Percentiles rank a stretch among this genome's conserved stretches.
These are phyloP conservation scores for Candida caryicola DNA, from an alignment of 805 yeast genomes.

Conservation along the genomic window DNA sequence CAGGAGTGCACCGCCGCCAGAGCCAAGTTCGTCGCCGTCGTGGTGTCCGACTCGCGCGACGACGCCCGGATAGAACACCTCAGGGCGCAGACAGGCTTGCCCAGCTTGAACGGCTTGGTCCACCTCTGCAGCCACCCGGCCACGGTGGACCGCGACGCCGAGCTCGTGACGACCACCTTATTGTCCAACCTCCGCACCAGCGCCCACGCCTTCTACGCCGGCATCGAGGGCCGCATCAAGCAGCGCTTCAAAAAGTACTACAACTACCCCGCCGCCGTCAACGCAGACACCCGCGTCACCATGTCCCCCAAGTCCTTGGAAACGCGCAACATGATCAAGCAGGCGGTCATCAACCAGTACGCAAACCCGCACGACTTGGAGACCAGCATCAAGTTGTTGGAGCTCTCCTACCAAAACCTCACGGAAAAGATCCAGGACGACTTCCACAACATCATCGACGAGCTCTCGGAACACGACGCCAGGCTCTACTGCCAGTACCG, in stretches of 20 bases:
- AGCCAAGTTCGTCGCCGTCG: slow-evolving; percentile 23
- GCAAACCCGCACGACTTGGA: slow-evolving; percentile 34
- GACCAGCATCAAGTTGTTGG: slow-evolving; percentile 26
- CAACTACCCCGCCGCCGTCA: slow-evolving; percentile 25
- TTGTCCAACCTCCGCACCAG: slow-evolving; percentile 26
- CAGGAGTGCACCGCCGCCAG: slow-evolving; percentile 7
- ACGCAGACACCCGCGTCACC: slow-evolving; percentile 26
- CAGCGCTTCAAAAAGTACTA: slow-evolving; percentile 38
- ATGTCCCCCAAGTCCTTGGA: slow-evolving; percentile 38
- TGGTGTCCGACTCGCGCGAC: slow-evolving; percentile 16
- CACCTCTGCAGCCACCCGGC: slow-evolving; percentile 15
- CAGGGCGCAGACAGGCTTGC: slow-evolving; percentile 28
- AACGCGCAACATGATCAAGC: slow-evolving; percentile 37
- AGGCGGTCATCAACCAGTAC: slow-evolving; percentile 32
- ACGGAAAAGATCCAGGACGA: slow-evolving; percentile 22
- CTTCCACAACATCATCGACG: slow-evolving; percentile 7
- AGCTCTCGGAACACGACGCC: slow-evolving; percentile 27
- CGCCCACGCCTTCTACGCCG: slow-evolving; percentile 34
- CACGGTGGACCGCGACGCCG: slow-evolving; percentile 27
- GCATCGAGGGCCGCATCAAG: slow-evolving; percentile 29
- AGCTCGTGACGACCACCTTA: slow-evolving; percentile 28
- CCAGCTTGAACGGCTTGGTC: slow-evolving; percentile 30
- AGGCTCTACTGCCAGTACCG: slow-evolving; percentile 36
- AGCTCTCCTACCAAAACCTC: slow-evolving; percentile 31
- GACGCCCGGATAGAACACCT: slow-evolving; percentile 23